Evolutionary conservation across 345 rosid species (phyloP).

Genomic region (Limnanthes douglasii): DNA sequence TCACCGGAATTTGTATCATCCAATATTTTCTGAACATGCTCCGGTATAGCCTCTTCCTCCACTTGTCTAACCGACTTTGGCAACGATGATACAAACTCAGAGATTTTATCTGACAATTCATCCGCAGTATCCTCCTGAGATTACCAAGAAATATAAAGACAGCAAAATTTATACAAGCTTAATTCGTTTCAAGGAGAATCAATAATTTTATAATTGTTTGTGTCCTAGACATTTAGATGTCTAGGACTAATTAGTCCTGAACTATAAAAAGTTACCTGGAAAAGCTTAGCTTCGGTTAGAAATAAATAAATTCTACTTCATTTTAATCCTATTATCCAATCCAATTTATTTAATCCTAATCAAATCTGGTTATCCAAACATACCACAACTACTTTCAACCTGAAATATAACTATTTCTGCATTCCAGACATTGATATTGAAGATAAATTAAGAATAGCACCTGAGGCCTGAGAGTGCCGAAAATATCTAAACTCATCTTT

Average conservation of each 20-base stretch:
- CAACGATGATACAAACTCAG: conserved; percentile 38
- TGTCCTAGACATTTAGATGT: not conserved
- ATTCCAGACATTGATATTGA: too few relatives aligned
- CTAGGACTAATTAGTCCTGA: not conserved
- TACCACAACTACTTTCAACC: too few relatives aligned
- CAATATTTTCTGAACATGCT: conserved; percentile 24
- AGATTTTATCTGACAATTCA: conserved; percentile 43
- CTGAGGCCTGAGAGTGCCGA: too few relatives aligned
- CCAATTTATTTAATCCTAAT: too few relatives aligned
- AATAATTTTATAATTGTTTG: too few relatives aligned
- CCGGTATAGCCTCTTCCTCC: conserved; percentile 30
- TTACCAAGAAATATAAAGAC: conserved; percentile 8
- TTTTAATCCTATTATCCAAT: too few relatives aligned
- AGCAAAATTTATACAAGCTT: too few relatives aligned
- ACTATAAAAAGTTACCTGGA: not conserved
- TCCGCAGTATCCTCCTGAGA: conserved; percentile 46
- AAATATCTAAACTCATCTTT: too few relatives aligned
- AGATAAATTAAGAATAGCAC: too few relatives aligned
- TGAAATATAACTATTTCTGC: too few relatives aligned
- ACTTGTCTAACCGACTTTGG: conserved; percentile 39
- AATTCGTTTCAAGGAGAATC: too few relatives aligned
- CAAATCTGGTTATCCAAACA: too few relatives aligned
- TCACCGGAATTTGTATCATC: conserved; percentile 39
- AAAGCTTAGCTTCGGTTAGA: not conserved
- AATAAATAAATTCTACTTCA: not conserved